These are phyloP conservation scores for Eucalyptus sp. DNA, from an alignment of 345 rosid genomes.

Conservation along the genomic window DNA sequence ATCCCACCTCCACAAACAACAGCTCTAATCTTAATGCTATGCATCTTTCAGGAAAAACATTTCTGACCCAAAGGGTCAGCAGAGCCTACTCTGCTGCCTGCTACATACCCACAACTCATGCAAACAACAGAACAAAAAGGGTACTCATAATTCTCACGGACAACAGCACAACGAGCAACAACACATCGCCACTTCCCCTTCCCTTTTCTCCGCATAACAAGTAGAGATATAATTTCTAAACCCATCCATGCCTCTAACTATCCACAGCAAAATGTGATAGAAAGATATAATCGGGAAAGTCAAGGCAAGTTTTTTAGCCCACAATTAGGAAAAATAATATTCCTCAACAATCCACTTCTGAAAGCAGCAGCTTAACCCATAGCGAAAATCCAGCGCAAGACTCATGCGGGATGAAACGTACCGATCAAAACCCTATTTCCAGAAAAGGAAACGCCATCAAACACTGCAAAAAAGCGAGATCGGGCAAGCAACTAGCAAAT, in stretches of 20 bases:
- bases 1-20: background rate
- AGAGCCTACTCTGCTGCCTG: background rate
- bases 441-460: background rate
- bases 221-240: background rate
- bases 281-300: background rate
- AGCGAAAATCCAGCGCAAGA: background rate
- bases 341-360: background rate
- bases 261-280: background rate
- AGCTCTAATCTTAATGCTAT: background rate
- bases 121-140: background rate
- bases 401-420: background rate
- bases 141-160: background rate
- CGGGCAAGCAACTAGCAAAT: background rate
- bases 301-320: background rate
- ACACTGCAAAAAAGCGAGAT: background rate
- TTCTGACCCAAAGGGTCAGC: background rate
- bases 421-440: background rate
- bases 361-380: background rate
- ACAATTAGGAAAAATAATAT: background rate
- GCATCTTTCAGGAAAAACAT: background rate
- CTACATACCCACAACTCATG: background rate
- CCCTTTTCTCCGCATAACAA: background rate
- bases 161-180: background rate
- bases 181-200: background rate
- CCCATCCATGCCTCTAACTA: background rate